phyloP scores from a whole-genome alignment of 306 rosid genomes.

The Canavalia ensiformis region DNA sequence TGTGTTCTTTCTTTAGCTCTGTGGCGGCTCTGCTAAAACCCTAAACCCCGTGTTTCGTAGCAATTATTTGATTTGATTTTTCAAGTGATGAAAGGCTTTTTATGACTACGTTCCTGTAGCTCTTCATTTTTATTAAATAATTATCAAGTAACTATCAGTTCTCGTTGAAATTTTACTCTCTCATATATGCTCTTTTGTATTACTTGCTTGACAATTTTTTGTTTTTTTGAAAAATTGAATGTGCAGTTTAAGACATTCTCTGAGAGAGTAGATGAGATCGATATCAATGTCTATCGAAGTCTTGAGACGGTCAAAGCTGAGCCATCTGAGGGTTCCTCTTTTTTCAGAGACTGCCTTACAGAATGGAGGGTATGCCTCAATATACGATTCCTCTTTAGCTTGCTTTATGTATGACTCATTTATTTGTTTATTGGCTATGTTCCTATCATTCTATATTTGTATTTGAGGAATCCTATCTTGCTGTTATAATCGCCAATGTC shows the following conservation, averaged over 20 bases:
- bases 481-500: neutral
- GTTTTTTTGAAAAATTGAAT: neutral
- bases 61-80: neutral
- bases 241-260: constrained; percentile 75
- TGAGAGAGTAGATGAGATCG: constrained; percentile 75
- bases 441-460: constrained; percentile 14
- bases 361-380: constrained; percentile 83
- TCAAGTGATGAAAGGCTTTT: neutral
- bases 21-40: constrained; percentile 46
- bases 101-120: neutral
- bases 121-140: neutral
- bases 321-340: constrained; percentile 86
- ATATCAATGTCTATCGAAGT: constrained; percentile 75
- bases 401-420: neutral
- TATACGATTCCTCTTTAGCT: neutral
- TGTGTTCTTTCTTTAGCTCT: no score
- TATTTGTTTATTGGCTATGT: neutral
- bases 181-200: neutral
- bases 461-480: neutral
- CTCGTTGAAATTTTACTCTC: neutral
- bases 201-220: neutral
- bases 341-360: constrained; percentile 82
- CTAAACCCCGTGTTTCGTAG: constrained; percentile 33
- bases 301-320: constrained; percentile 71
- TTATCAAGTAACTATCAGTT: neutral